Percentiles rank a stretch among this genome's conserved stretches.
phyloP scores from a whole-genome alignment of 345 rosid genomes.

The Salix udensis region DNA sequence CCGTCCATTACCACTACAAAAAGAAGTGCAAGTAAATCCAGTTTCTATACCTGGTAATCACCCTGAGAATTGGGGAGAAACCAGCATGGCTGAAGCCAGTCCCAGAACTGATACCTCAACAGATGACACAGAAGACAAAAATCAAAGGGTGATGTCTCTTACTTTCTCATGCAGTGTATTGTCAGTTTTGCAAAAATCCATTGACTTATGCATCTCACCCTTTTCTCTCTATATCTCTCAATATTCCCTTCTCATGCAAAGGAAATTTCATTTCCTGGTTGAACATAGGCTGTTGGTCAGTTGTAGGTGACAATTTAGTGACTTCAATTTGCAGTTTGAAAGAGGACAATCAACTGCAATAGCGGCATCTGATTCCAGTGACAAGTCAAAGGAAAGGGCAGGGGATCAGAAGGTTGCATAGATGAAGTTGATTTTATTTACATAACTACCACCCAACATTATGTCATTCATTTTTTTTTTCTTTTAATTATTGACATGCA shows the following conservation, averaged over 20 bases:
- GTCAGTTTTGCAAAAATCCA: background rate
- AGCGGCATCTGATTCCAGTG: conserved; percentile 77
- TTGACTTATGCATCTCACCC: background rate
- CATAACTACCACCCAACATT: background rate
- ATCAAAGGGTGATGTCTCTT: conserved; percentile 53
- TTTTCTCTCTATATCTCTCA: background rate
- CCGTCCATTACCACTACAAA: conserved; percentile 32
- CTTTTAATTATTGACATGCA: conserved; percentile 25
- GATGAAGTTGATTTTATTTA: background rate
- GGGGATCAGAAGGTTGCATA: conserved; percentile 72
- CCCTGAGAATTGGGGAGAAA: conserved; percentile 59
- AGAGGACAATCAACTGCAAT: conserved; percentile 45
- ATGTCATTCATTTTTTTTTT: background rate
- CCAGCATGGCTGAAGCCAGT: conserved; percentile 73
- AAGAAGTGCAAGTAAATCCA: conserved; percentile 35
- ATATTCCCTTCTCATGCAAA: background rate
- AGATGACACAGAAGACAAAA: conserved; percentile 83
- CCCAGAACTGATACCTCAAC: conserved; percentile 84
- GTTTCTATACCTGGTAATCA: conserved; percentile 43
- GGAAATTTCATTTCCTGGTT: background rate
- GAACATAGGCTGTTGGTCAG: conserved; percentile 9
- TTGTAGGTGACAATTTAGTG: conserved; percentile 10
- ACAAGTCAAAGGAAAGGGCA: conserved; percentile 78
- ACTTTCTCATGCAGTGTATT: background rate
- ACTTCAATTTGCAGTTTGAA: conserved; percentile 54